Percentiles rank a stretch among this genome's conserved stretches.
Conservation (phyloP, 2,329 filamentous ascomycete genomes). For the Teratosphaeria epicoccoides region DNA sequence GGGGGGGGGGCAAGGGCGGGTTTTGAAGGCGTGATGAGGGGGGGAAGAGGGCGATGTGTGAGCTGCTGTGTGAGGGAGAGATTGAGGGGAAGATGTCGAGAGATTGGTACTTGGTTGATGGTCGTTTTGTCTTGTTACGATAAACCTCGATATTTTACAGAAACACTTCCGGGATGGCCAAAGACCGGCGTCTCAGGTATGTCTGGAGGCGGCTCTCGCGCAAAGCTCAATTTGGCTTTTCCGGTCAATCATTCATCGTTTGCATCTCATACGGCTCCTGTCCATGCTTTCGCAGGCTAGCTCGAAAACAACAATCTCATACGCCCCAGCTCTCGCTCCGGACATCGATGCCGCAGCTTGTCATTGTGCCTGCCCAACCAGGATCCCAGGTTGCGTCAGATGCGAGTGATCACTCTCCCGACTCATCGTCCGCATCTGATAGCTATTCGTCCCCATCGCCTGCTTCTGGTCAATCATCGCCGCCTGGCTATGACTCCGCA, state of each 20-base stretch:
- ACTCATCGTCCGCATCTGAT: constrained; percentile 3
- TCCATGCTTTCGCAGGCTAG: not conserved
- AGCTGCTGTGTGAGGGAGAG: no score
- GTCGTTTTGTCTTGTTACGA: no score
- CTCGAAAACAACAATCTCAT: not conserved
- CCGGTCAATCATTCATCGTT: not conserved
- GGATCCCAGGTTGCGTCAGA: not conserved
- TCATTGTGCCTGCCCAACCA: constrained; percentile 4
- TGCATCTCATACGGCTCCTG: no score
- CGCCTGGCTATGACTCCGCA: constrained; percentile 9
- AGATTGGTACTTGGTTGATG: no score
- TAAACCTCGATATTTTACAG: no score
- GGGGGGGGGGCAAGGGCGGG: not conserved
- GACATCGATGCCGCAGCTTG: not conserved
- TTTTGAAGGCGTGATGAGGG: not conserved
- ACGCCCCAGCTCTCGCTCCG: not conserved
- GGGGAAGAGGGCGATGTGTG: no score
- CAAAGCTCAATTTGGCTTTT: no score
- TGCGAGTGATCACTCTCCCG: not conserved
- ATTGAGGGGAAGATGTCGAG: no score
- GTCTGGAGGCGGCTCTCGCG: no score
- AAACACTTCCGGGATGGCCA: no score
- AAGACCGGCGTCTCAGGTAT: no score
- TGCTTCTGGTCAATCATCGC: constrained; percentile 9
- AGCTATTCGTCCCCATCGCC: not conserved